phyloP scores from a whole-genome alignment of 2,329 filamentous ascomycete genomes.

The Cladophialophora carrionii region DNA sequence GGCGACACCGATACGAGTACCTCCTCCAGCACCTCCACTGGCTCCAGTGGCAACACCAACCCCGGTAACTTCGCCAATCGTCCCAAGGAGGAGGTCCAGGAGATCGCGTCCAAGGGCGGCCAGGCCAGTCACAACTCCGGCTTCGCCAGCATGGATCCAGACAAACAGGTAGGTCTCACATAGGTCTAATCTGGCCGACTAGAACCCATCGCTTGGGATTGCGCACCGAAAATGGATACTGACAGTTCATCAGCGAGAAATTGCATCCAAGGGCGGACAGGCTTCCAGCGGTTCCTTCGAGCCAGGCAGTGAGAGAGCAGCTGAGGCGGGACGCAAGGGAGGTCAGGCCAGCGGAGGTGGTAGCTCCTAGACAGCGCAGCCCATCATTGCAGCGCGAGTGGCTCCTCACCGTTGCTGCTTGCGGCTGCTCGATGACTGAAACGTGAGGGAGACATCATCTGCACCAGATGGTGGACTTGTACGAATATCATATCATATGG shows the following conservation, averaged over 20 bases:
- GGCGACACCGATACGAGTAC: not conserved
- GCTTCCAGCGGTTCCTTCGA: slow-evolving; percentile 60
- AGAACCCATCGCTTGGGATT: too few relatives aligned
- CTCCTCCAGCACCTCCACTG: not conserved
- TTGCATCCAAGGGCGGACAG: slow-evolving; percentile 60
- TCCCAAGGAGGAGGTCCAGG: slow-evolving; percentile 43
- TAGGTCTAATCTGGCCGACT: not conserved
- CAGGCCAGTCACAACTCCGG: slow-evolving; percentile 42
- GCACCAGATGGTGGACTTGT: not conserved
- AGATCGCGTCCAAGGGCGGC: slow-evolving; percentile 46
- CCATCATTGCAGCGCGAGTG: too few relatives aligned
- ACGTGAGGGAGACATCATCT: not conserved
- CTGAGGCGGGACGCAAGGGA: slow-evolving; percentile 60
- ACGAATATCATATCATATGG: not conserved
- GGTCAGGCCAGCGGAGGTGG: slow-evolving; percentile 41
- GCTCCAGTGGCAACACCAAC: slow-evolving; percentile 34
- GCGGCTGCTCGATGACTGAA: not conserved
- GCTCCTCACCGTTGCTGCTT: not conserved
- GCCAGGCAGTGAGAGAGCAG: slow-evolving; percentile 56
- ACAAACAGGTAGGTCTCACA: slow-evolving; percentile 40
- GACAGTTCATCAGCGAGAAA: slow-evolving; percentile 49
- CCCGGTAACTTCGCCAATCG: slow-evolving; percentile 46
- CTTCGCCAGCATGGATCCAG: slow-evolving; percentile 41
- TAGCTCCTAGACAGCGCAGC: not conserved
- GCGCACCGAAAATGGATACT: not conserved